These are phyloP conservation scores for Physcomitrium patens DNA, from an alignment of 225 moss, liverwort and hornwort genomes.

Conservation along the genomic window DNA sequence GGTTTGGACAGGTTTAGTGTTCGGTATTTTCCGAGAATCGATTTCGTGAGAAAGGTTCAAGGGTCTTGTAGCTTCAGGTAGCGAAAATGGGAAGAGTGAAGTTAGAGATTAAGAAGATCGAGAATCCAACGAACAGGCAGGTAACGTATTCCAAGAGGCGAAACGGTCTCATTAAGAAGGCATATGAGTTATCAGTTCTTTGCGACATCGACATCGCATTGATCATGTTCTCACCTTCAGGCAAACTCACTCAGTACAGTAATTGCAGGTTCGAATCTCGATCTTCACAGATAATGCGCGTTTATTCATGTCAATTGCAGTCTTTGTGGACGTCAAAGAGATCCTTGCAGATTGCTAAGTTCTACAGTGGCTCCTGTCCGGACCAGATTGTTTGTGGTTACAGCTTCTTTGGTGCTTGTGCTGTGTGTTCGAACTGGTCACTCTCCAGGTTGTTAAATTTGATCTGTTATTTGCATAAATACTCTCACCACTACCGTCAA, in stretches of 20 bases:
- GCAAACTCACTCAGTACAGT: constrained; percentile 49
- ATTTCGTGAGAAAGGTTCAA: not conserved
- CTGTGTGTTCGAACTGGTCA: too few species aligned
- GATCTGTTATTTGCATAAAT: too few species aligned
- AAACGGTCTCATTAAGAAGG: constrained; percentile 54
- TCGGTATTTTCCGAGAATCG: not conserved
- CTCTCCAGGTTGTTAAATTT: too few species aligned
- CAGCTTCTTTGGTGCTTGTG: too few species aligned
- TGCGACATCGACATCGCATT: constrained; percentile 57
- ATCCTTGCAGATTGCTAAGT: not conserved
- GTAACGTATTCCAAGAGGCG: constrained; percentile 55
- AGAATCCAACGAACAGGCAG: too few species aligned
- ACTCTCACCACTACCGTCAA: too few species aligned
- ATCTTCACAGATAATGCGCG: not conserved
- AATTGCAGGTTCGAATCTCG: constrained; percentile 43
- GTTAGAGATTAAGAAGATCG: constrained; percentile 59
- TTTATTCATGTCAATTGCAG: constrained; percentile 2
- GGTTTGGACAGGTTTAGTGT: not conserved
- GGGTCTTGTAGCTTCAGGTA: not conserved
- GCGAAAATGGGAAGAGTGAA: constrained; percentile 49
- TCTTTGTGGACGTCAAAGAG: not conserved
- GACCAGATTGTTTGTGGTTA: not conserved
- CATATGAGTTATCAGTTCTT: constrained; percentile 51
- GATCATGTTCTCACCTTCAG: constrained; percentile 47
- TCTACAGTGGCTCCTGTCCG: not conserved